Base-by-base conservation (phyloP, 2,329 filamentous ascomycete genomes). In the Colletotrichum brevisporum region DNA sequence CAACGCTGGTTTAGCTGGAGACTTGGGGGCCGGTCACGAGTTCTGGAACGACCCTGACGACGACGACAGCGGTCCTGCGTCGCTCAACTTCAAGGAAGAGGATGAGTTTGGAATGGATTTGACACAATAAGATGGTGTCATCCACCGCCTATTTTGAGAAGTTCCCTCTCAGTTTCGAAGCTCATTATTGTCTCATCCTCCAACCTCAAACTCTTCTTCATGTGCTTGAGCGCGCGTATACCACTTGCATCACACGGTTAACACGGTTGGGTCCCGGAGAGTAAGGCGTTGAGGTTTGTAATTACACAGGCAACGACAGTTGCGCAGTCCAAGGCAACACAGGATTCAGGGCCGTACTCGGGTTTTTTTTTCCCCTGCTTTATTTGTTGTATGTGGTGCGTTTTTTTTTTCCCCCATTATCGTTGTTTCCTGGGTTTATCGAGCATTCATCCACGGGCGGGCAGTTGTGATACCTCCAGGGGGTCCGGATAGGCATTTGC, bases 101-200 rank as follows among this genome's bases (percentile, higher is more conserved):
- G 95, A 98, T 74, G 95, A 97, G 82, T 97, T 93, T 76, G 90
- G 90, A 76, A 97, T 97, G 93, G 93, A 96, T 73, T 80, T 90
- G 72, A 87, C 82, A 66, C 81, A 83, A 74, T 83, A 80, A 75
- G 61, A 47, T 15, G 47, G 36, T 53, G 36, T 10, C n/a, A n/a
- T 56, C 16, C 39, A 21, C 9, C 43, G 24, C 45, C 45, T 59
- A 61, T 36, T 52, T 39, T 48, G 36, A 26, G 16, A 36, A 10
- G 5, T 12, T 16, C 26, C 13, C 12, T 16, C 47, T 10, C n/a
- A 36, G 26, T 16, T 43, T 26, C 45, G 13, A 12, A 59, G 45
- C 56, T 50, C 12, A 27, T 31, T 31, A 47, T 16, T 6, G 45
- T 47, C 15, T 16, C 9, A 21, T 41, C 31, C n/a, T 47, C n/a